Evolutionary conservation across 1,139 yeast species (phyloP).

Genomic region (Pichia terricola): DNA sequence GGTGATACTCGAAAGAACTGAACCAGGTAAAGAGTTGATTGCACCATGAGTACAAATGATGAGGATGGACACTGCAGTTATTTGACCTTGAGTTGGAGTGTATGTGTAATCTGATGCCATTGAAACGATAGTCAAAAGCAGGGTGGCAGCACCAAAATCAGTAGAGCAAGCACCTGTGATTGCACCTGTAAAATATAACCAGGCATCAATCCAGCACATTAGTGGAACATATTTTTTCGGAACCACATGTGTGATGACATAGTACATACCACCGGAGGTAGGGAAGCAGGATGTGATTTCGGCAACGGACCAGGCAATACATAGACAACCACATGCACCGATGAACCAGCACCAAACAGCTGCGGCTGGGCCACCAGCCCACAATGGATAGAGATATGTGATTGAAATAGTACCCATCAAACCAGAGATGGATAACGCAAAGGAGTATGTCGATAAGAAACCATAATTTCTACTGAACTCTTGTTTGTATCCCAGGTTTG

Average conservation of each 20-base stretch:
- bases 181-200: slow-evolving; percentile 36
- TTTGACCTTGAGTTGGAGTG: slow-evolving; percentile 31
- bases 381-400: slow-evolving; percentile 27
- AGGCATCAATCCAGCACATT: slow-evolving; percentile 36
- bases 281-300: slow-evolving; percentile 64
- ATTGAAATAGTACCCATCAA: slow-evolving; percentile 28
- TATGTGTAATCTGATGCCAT: slow-evolving; percentile 32
- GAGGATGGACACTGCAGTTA: slow-evolving; percentile 35
- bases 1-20: slow-evolving; percentile 31
- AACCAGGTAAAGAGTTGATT: slow-evolving; percentile 35
- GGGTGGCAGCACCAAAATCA: slow-evolving; percentile 30
- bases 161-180: slow-evolving; percentile 33
- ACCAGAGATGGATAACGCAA: slow-evolving; percentile 28
- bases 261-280: slow-evolving; percentile 63
- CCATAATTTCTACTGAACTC: slow-evolving; percentile 26
- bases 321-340: slow-evolving; percentile 46
- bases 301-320: slow-evolving; percentile 55
- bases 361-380: slow-evolving; percentile 47
- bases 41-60: slow-evolving; percentile 31
- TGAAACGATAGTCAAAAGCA: slow-evolving; percentile 33
- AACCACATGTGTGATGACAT: slow-evolving; percentile 28
- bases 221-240: slow-evolving; percentile 27
- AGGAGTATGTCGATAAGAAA: slow-evolving; percentile 26
- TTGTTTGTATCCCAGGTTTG: slow-evolving; percentile 27
- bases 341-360: slow-evolving; percentile 68